These are phyloP conservation scores for Royoungia palumana DNA, from an alignment of 768 basidiomycete species.

Conservation along the genomic window DNA sequence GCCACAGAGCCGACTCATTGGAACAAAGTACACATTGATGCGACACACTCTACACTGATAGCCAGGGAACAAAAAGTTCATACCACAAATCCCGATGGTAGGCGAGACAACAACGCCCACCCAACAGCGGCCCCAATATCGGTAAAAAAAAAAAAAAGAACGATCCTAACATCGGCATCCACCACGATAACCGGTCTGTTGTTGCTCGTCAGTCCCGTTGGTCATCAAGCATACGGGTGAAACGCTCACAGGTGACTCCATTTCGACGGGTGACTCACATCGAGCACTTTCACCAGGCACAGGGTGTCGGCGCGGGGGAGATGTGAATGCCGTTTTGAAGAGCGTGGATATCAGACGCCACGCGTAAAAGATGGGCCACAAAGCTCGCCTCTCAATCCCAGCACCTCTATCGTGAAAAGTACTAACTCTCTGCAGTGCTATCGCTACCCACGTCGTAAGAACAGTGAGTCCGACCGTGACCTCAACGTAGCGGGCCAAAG, in stretches of 20 bases:
- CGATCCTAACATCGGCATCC: background rate
- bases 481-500: slow-evolving; percentile 37
- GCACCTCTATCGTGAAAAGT: slow-evolving; percentile 4
- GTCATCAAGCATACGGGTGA: background rate
- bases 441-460: slow-evolving; percentile 52
- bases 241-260: slow-evolving; percentile 5
- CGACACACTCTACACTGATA: background rate
- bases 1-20: no score
- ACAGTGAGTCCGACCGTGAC: slow-evolving; percentile 47
- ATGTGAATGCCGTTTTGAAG: background rate
- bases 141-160: no score
- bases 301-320: background rate
- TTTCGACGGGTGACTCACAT: background rate
- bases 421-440: slow-evolving; percentile 44
- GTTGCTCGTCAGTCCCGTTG: background rate
- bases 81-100: slow-evolving; percentile 3
- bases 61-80: background rate
- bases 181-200: no score
- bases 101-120: background rate
- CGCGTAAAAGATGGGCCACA: slow-evolving; percentile 22
- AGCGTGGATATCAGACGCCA: slow-evolving; percentile 1
- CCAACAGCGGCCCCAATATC: background rate
- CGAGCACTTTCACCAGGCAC: background rate
- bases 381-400: slow-evolving; percentile 3
- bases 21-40: background rate